Conservation (phyloP, 2,329 filamentous ascomycete genomes). For the Exophiala spinifera region DNA sequence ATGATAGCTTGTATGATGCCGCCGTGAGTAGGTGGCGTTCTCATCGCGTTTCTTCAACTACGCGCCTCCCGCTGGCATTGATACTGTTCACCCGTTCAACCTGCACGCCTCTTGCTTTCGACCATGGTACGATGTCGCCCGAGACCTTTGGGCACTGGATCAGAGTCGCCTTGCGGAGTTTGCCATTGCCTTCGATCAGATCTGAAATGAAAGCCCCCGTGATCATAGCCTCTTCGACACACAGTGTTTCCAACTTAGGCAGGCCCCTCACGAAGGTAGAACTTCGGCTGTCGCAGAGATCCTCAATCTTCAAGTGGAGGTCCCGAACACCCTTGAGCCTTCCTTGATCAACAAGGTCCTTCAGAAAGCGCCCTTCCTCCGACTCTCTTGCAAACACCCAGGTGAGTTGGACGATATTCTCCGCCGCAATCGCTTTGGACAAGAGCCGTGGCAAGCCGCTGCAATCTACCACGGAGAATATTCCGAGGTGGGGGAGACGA, state of each 20-base stretch:
- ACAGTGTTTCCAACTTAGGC: conserved; percentile 9
- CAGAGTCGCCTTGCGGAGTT: conserved; percentile 10
- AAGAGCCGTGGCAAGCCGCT: not conserved
- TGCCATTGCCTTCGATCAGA: conserved; percentile 9
- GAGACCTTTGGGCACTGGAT: conserved; percentile 13
- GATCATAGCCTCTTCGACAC: conserved; percentile 9
- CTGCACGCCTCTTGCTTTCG: conserved; percentile 5
- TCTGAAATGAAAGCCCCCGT: conserved; percentile 19
- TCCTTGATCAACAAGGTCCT: not conserved
- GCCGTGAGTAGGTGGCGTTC: no score
- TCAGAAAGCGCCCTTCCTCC: not conserved
- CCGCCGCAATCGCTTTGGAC: not conserved
- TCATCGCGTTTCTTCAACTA: no score
- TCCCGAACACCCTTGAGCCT: conserved; percentile 6
- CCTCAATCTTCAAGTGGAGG: conserved; percentile 1
- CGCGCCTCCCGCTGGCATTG: no score
- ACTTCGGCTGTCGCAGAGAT: conserved; percentile 3
- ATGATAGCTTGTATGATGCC: no score
- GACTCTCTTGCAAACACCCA: not conserved
- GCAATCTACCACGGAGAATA: not conserved
- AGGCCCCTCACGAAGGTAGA: conserved; percentile 1
- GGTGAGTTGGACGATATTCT: not conserved
- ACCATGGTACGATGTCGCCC: conserved; percentile 17
- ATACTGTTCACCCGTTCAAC: not conserved
- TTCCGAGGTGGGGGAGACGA: not conserved